phyloP scores from a whole-genome alignment of 306 rosid species.

The Lablab purpureus region DNA sequence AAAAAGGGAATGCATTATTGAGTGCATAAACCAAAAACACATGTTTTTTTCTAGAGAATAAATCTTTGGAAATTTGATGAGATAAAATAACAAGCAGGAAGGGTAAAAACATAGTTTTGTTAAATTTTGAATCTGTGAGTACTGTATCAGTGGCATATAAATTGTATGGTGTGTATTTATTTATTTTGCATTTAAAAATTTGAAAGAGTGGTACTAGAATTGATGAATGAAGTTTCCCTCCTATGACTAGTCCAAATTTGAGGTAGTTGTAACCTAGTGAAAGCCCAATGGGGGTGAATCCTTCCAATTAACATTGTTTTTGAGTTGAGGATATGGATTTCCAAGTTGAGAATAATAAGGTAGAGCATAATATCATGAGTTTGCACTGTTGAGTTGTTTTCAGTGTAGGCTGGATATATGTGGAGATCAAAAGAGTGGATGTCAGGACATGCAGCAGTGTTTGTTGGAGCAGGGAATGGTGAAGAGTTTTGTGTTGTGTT shows the following conservation, averaged over 20 bases:
- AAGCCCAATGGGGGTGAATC: conserved; percentile 42
- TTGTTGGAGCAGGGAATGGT: conserved; percentile 21
- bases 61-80: conserved; percentile 4
- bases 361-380: conserved; percentile 26
- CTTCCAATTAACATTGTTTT: conserved; percentile 22
- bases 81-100: neutral
- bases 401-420: conserved; percentile 52
- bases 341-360: conserved; percentile 51
- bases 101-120: neutral
- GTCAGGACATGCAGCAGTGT: neutral
- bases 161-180: neutral
- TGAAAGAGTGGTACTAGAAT: neutral
- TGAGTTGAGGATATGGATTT: conserved; percentile 39
- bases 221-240: conserved; percentile 24
- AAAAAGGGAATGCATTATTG: conserved; percentile 1
- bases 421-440: conserved; percentile 37
- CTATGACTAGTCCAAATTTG: conserved; percentile 37
- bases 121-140: neutral
- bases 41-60: too few relatives aligned
- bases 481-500: conserved; percentile 2
- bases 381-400: conserved; percentile 59
- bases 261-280: conserved; percentile 39
- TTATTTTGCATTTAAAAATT: neutral
- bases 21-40: too few relatives aligned
- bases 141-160: neutral